Percentiles rank a stretch among this genome's conserved stretches.
Conservation (phyloP, 192 early-diverging fungal genomes). For the Backusella mclennaniae region DNA sequence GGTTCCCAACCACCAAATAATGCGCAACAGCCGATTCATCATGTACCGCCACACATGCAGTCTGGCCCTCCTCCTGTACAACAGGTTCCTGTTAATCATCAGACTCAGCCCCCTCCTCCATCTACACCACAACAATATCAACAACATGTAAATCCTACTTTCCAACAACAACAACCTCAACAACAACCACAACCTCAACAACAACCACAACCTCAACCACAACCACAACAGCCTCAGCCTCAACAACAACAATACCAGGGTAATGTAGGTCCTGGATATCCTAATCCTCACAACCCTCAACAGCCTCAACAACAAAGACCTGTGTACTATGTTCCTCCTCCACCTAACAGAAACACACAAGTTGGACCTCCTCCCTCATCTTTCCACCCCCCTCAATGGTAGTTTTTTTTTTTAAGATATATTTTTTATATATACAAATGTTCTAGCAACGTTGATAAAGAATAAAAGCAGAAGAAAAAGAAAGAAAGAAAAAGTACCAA, state of each 20-base stretch:
- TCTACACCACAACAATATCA: constrained; percentile 10
- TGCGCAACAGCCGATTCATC: constrained; percentile 3
- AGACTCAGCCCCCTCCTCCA: constrained; percentile 1
- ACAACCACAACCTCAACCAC: background rate
- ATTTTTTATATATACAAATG: background rate
- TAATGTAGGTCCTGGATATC: background rate
- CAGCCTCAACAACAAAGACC: constrained; percentile 14
- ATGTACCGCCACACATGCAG: constrained; percentile 1
- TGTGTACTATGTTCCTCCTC: constrained; percentile 8
- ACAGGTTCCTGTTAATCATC: constrained; percentile 1
- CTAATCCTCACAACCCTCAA: constrained; percentile 20
- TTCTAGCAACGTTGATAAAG: background rate
- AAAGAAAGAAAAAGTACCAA: background rate
- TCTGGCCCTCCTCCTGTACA: background rate
- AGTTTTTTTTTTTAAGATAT: background rate
- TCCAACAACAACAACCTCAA: background rate
- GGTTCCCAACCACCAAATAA: background rate
- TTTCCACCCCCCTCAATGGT: background rate
- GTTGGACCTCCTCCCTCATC: background rate
- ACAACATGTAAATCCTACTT: background rate
- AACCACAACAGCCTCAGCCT: background rate
- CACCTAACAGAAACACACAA: background rate
- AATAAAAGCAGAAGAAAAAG: background rate
- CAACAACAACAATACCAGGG: background rate
- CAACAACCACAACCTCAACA: background rate